Conservation (phyloP, 2,329 filamentous ascomycete genomes). For the Phialophora macrospora region DNA sequence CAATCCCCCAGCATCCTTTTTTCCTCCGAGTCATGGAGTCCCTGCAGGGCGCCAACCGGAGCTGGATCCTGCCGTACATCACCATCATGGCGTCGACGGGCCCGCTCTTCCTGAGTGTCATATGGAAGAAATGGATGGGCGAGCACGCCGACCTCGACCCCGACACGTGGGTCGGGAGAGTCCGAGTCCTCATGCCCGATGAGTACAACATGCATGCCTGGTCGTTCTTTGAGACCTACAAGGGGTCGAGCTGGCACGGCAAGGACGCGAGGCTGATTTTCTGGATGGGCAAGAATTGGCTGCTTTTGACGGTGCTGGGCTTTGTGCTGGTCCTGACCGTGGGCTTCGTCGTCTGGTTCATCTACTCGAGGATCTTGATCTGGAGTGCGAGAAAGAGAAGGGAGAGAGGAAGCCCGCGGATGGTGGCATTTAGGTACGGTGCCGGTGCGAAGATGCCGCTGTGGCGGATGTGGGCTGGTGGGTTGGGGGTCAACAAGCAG, state of each 20-base stretch:
- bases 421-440: slow-evolving; percentile 22
- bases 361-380: slow-evolving; percentile 55
- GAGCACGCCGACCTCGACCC: slow-evolving; percentile 48
- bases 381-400: slow-evolving; percentile 40
- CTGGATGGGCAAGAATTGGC: slow-evolving; percentile 66
- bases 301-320: slow-evolving; percentile 59
- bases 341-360: slow-evolving; percentile 56
- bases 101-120: slow-evolving; percentile 74
- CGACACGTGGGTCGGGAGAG: slow-evolving; percentile 55
- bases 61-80: slow-evolving; percentile 73
- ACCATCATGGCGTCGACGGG: slow-evolving; percentile 81
- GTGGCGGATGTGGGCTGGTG: slow-evolving; percentile 31
- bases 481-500: slow-evolving; percentile 17
- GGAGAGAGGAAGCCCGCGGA: slow-evolving; percentile 23
- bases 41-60: slow-evolving; percentile 69
- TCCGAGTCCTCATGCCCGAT: slow-evolving; percentile 70
- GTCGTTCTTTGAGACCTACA: slow-evolving; percentile 73
- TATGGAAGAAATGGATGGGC: slow-evolving; percentile 75
- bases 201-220: slow-evolving; percentile 71
- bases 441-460: slow-evolving; percentile 26
- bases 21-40: slow-evolving; percentile 71
- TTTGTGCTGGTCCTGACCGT: slow-evolving; percentile 56
- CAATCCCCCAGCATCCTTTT: slow-evolving; percentile 73
- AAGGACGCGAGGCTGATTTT: slow-evolving; percentile 68
- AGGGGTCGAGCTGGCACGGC: slow-evolving; percentile 69